Evolutionary conservation across 176 grass and related monocot genomes (phyloP).

Genomic region (Carex scoparia): DNA sequence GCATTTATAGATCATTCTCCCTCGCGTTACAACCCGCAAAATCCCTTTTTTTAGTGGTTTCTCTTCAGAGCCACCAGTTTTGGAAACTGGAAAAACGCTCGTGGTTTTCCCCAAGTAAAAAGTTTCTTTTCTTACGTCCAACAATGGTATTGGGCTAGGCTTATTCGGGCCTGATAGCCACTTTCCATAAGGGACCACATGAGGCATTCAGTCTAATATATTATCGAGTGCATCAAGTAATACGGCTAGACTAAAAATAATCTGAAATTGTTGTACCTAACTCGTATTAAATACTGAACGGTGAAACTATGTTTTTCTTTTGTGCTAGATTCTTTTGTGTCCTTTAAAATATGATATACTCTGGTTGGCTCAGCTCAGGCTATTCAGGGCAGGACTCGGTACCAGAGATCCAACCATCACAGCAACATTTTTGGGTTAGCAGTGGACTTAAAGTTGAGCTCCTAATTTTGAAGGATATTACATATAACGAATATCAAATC

Average conservation of each 20-base stretch:
- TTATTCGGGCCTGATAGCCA: not conserved
- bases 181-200: not conserved
- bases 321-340: not conserved
- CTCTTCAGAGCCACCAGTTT: not conserved
- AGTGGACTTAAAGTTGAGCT: not conserved
- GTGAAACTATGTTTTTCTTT: not conserved
- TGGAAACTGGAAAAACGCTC: not conserved
- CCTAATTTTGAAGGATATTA: not conserved
- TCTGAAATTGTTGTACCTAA: not conserved
- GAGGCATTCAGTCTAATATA: not conserved
- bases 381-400: not conserved
- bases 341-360: not conserved
- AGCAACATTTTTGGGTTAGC: not conserved
- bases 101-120: not conserved
- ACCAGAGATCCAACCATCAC: not conserved
- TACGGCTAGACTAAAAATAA: not conserved
- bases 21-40: not conserved
- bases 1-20: not conserved
- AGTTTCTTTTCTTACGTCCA: not conserved
- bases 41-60: not conserved
- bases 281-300: not conserved
- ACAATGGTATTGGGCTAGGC: conserved; percentile 3
- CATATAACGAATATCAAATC: not conserved
- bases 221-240: not conserved
- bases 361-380: not conserved